phyloP scores from a whole-genome alignment of 192 early-diverging fungal species.

The Coemansia sp. region DNA sequence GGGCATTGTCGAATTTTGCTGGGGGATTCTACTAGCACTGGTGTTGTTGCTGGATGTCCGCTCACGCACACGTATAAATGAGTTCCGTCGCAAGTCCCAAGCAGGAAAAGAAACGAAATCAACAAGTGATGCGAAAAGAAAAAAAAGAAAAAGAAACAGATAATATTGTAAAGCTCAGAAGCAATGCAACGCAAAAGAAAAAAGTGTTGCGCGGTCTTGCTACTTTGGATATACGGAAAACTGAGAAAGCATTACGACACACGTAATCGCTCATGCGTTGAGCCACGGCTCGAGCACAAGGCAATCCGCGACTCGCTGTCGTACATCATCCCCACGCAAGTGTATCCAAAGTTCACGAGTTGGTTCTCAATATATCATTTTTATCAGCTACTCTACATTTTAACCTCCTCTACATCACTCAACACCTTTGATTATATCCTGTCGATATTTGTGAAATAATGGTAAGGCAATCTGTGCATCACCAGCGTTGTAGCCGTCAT shows the following conservation, averaged over 20 bases:
- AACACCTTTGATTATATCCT: neutral
- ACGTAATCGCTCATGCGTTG: neutral
- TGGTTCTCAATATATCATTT: too few relatives aligned
- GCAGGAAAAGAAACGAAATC: slow-evolving; percentile 1
- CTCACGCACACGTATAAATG: neutral
- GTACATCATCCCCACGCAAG: neutral
- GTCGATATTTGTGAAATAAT: slow-evolving; percentile 7
- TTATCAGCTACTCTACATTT: too few relatives aligned
- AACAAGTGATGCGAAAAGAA: neutral
- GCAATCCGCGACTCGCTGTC: neutral
- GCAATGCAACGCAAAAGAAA: neutral
- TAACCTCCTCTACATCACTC: neutral
- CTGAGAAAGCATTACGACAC: neutral
- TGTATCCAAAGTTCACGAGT: too few relatives aligned
- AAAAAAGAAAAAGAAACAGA: neutral
- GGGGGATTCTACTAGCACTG: neutral
- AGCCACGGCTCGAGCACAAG: slow-evolving; percentile 4
- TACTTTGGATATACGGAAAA: neutral
- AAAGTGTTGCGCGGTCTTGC: neutral
- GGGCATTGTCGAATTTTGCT: slow-evolving; percentile 57
- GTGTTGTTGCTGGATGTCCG: neutral
- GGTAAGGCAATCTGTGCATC: slow-evolving; percentile 9
- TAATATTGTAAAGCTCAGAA: slow-evolving; percentile 9
- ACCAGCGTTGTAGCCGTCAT: neutral
- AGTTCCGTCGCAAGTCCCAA: neutral